Base-by-base conservation (phyloP, 2,329 filamentous ascomycete genomes). In the Cladorrhinum sp. region DNA sequence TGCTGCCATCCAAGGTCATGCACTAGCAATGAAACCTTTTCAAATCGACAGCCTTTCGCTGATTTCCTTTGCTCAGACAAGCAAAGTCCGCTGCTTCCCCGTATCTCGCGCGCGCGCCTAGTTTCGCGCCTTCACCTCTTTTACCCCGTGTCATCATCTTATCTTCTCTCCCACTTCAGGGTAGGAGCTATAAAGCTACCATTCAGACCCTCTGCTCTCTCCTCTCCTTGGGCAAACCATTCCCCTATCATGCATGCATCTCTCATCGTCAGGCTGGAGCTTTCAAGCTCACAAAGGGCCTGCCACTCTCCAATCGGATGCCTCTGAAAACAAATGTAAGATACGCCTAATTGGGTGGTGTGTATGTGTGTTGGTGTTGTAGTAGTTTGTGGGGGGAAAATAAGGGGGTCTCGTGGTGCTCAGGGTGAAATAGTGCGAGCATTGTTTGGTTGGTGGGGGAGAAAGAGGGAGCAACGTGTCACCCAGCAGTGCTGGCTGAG, bases 221-320 rank as follows among this genome's bases (percentile, higher is more conserved):
- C 68, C 68, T 46, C 26, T 24, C 42, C 39, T 24, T 57, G 23
- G 39, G 33, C 12, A 28, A 55, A 42, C 30, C 33, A 8, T n/a
- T 12, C 28, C 12, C 65, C 67, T 67, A 65, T 69, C 62, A 67
- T 67, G 62, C 70, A 67, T 64, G 66, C 58, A n/a, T n/a, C 51
- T 69, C 62, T 64, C 60, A 62, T 69, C 65, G 54, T 68, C 73
- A 81, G 82, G 80, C 81, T 84, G 82, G 82, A 84, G 82, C 82
- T 85, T 84, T 85, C 76, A 85, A 85, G 83, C 82, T 81, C 85
- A 81, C 83, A 84, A 79, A 78, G 76, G 79, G 73, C 82, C 80
- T 80, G 64, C 55, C 52, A 26, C 61, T 59, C 54, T 58, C 60
- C 62, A 65, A 61, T 62, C 57, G 58, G 62, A 51, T 64, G 63